These are phyloP conservation scores for Ceratobasidium sp. DNA, from an alignment of 1,284 basidiomycete species.

Conservation along the genomic window DNA sequence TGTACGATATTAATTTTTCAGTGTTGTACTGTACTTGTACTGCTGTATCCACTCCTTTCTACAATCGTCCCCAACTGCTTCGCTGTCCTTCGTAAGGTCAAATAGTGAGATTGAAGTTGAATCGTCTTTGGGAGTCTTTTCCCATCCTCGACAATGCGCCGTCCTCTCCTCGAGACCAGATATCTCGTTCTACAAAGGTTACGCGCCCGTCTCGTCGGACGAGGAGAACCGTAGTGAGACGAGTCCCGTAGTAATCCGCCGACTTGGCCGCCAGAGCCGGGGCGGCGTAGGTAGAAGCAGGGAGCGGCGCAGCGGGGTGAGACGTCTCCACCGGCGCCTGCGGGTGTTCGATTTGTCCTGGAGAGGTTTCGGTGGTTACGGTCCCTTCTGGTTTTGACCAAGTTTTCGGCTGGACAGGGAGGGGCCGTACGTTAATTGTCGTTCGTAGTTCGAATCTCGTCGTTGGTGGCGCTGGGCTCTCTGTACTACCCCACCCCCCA, in stretches of 20 bases:
- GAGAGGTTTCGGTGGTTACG: too few species aligned
- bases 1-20: neutral
- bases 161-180: conserved; percentile 65
- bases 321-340: neutral
- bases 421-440: conserved; percentile 47
- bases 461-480: conserved; percentile 31
- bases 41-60: too few species aligned
- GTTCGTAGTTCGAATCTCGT: conserved; percentile 47
- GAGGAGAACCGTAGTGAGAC: conserved; percentile 78
- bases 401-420: conserved; percentile 25
- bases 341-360: too few species aligned
- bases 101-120: neutral
- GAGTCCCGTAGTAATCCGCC: conserved; percentile 70
- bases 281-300: conserved; percentile 10
- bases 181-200: conserved; percentile 77
- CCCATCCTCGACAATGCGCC: neutral
- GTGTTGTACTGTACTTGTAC: too few species aligned
- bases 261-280: conserved; percentile 3
- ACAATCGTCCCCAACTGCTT: neutral
- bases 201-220: conserved; percentile 71
- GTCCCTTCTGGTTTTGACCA: conserved; percentile 13
- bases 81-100: neutral
- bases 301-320: conserved; percentile 9
- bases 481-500: conserved; percentile 13
- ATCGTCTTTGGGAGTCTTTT: conserved; percentile 15